Base-by-base conservation (phyloP, 306 rosid genomes). In the Castanopsis chinensis region DNA sequence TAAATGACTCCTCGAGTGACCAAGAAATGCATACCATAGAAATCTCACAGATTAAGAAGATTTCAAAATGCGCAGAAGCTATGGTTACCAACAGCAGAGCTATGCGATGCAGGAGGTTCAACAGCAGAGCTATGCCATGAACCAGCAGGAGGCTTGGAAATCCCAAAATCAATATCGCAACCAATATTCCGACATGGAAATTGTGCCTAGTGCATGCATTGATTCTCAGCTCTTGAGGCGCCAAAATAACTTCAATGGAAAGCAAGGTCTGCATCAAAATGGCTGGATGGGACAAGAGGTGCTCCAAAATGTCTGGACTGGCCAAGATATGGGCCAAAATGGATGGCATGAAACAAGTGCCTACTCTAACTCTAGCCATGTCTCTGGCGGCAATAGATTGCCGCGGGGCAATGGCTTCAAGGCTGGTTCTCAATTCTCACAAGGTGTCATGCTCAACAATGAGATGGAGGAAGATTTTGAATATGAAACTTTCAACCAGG, bases 21-120 rank as follows among this genome's bases (percentile, higher is more conserved):
- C 6, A 12, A 63, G 69, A 27, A 63, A 28, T 6, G 69, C 19
- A 61, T 2, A 25, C 15, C 13, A 12, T 0, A 13, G 37, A 49
- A 72, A 72, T 25, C 14, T 28, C 41, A 27, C 41, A 72, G 45
- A 41, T 41, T 41, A n/a, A 23, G 3, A 6, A 23, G 33, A 71
- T 51, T 13, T 9, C 51, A 77, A n/a, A 13, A 87, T 87, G 89
- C 32, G 27, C 32, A 35, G 10, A 53, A 20, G 78, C 15, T 30
- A 37, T 35, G 84, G 79, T 27, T 85, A 25, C 58, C 84, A 85
- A 61, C 85, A 75, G 61, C 85, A 78, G 37, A 68, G 73, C 80
- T 69, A 74, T 57, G 76, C 41, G 23, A 4, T 79, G 78, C 74
- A 79, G 77, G 86, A 83, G 45, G 35, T 57, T 69, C 79, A 82